A percentile compares a stretch with the other conserved stretches of the same genome.
Conservation (phyloP, 768 basidiomycete species). For the Phanerochaete sordida region DNA sequence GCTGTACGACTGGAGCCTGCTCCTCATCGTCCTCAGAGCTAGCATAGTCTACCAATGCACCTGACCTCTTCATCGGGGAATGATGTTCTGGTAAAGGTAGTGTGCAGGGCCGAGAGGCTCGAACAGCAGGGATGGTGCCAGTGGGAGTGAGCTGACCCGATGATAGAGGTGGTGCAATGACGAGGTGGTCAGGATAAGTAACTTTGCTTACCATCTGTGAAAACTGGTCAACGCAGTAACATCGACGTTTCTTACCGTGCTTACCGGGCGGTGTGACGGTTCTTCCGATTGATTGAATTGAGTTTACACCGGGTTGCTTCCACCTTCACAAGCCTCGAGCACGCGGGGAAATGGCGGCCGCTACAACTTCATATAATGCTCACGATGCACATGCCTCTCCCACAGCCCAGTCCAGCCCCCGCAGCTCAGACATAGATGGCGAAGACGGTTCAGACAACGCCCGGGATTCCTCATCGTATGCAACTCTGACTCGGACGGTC, state of each 20-base stretch:
- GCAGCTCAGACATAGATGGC: neutral
- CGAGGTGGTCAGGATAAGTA: neutral
- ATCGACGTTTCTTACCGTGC: neutral
- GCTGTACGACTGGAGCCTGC: neutral
- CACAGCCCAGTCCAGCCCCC: neutral
- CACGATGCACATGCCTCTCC: neutral
- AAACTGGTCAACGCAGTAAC: too few species aligned
- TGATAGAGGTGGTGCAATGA: neutral
- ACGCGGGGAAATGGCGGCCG: neutral
- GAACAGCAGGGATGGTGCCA: neutral
- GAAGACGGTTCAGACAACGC: neutral
- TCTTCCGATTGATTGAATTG: neutral
- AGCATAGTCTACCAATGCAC: conserved; percentile 15
- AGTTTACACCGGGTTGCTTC: neutral
- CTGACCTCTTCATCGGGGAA: conserved; percentile 15
- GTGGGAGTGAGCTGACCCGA: too few species aligned
- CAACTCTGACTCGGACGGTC: neutral
- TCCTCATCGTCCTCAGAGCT: conserved; percentile 20
- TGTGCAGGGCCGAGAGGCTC: neutral
- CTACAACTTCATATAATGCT: neutral
- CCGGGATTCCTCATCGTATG: neutral
- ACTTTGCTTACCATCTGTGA: neutral
- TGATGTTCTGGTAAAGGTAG: neutral
- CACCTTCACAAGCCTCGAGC: neutral
- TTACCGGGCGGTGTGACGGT: neutral